These are phyloP conservation scores for Xylariales sp. DNA, from an alignment of 2,329 filamentous ascomycete species.

Conservation along the genomic window DNA sequence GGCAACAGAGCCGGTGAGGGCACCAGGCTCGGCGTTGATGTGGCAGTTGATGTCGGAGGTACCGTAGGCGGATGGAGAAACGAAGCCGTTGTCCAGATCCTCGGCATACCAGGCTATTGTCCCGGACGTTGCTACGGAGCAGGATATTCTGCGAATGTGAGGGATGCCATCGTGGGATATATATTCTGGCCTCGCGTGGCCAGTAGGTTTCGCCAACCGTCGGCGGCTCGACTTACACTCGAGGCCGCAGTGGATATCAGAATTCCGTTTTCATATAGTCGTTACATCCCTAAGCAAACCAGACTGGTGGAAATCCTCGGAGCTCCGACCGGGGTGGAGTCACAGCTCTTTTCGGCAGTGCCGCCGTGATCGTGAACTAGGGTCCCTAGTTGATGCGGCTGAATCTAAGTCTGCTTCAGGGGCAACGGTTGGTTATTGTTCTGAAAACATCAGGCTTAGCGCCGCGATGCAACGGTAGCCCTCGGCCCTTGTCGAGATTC, in stretches of 20 bases:
- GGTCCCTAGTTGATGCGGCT: slow-evolving; percentile 5
- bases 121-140: slow-evolving; percentile 5
- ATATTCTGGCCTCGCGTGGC: too few species aligned
- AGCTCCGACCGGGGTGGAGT: not conserved
- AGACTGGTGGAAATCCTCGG: slow-evolving; percentile 7
- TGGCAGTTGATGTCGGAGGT: slow-evolving; percentile 30
- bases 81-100: slow-evolving; percentile 27
- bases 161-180: slow-evolving; percentile 1
- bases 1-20: slow-evolving; percentile 30
- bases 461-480: slow-evolving; percentile 2
- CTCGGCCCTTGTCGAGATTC: not conserved
- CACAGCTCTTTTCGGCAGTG: not conserved
- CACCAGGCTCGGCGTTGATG: slow-evolving; percentile 27
- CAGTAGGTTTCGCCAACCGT: not conserved
- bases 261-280: slow-evolving; percentile 6
- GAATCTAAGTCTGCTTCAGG: slow-evolving; percentile 1
- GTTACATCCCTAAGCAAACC: slow-evolving; percentile 2
- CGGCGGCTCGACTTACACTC: not conserved
- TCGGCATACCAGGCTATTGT: slow-evolving; percentile 25
- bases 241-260: not conserved
- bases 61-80: slow-evolving; percentile 3
- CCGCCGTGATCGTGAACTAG: not conserved
- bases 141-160: not conserved
- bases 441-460: slow-evolving; percentile 7
- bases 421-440: not conserved